These are phyloP conservation scores for Macrotyloma uniflorum DNA, from an alignment of 306 rosid species.

Conservation along the genomic window DNA sequence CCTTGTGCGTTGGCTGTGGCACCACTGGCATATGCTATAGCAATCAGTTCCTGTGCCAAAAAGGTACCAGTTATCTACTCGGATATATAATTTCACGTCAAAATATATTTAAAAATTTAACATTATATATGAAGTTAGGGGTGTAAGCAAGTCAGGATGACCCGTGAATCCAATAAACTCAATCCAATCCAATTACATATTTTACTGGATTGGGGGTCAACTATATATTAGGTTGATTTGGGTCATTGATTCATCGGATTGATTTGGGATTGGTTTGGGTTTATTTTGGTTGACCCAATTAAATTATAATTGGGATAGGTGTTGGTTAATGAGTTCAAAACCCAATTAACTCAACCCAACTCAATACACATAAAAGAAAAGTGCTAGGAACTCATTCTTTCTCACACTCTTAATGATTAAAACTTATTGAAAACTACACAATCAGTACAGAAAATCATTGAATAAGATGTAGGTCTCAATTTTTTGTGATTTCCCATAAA, in stretches of 20 bases:
- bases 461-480: too few relatives aligned
- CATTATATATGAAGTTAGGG: background rate
- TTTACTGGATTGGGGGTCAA: too few relatives aligned
- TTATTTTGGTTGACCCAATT: too few relatives aligned
- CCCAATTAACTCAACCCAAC: background rate
- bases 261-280: too few relatives aligned
- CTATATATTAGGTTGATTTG: too few relatives aligned
- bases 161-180: background rate
- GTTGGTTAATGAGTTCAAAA: background rate
- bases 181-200: too few relatives aligned
- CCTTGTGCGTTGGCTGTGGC: constrained; percentile 99
- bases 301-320: too few relatives aligned
- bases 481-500: too few relatives aligned
- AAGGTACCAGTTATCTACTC: constrained; percentile 59
- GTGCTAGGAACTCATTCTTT: background rate
- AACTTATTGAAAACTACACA: background rate
- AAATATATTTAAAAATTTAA: constrained; percentile 13
- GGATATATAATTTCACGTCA: constrained; percentile 11
- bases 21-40: constrained; percentile 95
- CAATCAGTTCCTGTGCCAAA: constrained; percentile 91
- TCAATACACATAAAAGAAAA: background rate
- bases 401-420: background rate
- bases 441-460: background rate
- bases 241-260: too few relatives aligned
- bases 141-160: background rate